These are phyloP conservation scores for Plectranthus barbatus DNA, from an alignment of 257 asterid genomes.

Conservation along the genomic window DNA sequence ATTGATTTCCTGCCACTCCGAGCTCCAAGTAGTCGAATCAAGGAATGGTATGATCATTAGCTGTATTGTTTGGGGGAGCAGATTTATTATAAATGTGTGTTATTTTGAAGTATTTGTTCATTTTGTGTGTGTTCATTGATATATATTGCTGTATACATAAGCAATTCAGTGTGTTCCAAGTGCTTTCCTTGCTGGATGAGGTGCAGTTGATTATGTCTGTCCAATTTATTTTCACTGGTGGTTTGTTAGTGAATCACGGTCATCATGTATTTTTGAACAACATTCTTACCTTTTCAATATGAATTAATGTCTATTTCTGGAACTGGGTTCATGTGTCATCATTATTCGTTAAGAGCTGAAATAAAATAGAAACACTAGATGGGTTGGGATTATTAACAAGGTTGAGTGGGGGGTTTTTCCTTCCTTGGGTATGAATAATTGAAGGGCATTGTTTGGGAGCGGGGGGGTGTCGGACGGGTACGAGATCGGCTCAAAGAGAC, in stretches of 20 bases:
- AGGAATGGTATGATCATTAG: not conserved
- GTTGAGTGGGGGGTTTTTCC: constrained; percentile 82
- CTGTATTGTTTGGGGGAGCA: too few relatives aligned
- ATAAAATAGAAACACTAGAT: constrained; percentile 32
- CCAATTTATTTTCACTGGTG: not conserved
- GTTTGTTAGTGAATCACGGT: not conserved
- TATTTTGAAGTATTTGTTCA: not conserved
- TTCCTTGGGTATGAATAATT: constrained; percentile 73
- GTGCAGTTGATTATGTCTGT: not conserved
- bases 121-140: not conserved
- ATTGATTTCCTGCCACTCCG: not conserved
- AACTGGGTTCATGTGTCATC: constrained; percentile 3
- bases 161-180: not conserved
- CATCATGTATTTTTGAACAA: not conserved
- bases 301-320: not conserved
- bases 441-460: constrained; percentile 99
- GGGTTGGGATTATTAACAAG: constrained; percentile 98
- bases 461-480: constrained; percentile 99
- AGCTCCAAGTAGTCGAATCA: not conserved
- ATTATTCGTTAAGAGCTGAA: not conserved
- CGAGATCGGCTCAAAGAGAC: constrained; percentile 99
- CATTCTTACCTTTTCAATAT: not conserved
- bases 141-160: not conserved
- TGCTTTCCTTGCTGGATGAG: not conserved
- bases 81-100: not conserved